Base-by-base conservation (phyloP, 2,329 filamentous ascomycete genomes). In the Spiromastix sp. region DNA sequence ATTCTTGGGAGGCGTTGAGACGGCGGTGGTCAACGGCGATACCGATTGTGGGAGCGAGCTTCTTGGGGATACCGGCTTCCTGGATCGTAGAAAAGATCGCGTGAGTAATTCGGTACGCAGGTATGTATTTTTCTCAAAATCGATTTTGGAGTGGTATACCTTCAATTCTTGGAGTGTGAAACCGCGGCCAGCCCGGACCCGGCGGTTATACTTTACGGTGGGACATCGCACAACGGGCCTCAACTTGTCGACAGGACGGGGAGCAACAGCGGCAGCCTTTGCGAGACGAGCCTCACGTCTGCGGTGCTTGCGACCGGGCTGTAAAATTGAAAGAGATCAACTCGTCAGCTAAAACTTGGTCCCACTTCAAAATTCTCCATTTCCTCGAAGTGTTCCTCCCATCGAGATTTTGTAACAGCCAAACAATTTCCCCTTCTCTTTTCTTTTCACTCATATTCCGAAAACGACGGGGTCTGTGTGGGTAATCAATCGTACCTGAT, bases 181-280 rank as follows among this genome's bases (percentile, higher is more conserved):
- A 66, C 91, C 91, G 75, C 91, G 86, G 68, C 91, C 91, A 62
- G 85, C 79, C 66, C 91, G 82, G 63, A 93, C 83, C 65, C 86
- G 86, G 65, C 91, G 87, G 85, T 98, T 98, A 79, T 98, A 93
- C 78, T 93, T 94, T 75, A 95, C 70, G 58, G 85, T 89, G 63
- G 91, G 89, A 81, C 89, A 96, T 74, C 87, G 84, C 56, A 98
- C 89, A 68, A 96, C 72, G 52, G 91, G 91, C 66, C 87, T 81
- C 64, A 98, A 78, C 71, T 85, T 87, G 78, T 98, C 91, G 68
- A 95, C 84, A 55, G 91, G 91, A 59, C 91, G 86, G 63, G 91
- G 91, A 63, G 91, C 91, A 61, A 96, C 74, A 60, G 85, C 81
- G 57, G 86, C 87, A 61, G 89, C 89, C 83, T 96, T 98, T 58